These are phyloP conservation scores for Aaosphaeria pasadenensis DNA, from an alignment of 2,329 filamentous ascomycete species.

Conservation along the genomic window DNA sequence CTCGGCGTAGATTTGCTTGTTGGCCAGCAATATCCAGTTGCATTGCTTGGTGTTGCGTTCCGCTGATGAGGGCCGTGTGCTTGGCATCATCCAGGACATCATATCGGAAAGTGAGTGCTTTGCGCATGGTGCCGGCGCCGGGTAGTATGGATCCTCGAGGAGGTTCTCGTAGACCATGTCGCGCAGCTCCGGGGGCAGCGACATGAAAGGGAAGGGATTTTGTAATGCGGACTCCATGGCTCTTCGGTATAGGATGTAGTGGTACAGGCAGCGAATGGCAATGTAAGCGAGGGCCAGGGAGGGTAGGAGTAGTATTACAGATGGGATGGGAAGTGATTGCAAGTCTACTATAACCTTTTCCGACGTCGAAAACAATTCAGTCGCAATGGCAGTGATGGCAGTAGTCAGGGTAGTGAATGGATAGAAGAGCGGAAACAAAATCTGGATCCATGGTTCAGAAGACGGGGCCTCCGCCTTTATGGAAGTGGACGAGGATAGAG, in stretches of 20 bases:
- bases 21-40: constrained; percentile 28
- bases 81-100: constrained; percentile 17
- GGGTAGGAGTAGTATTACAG: too few species aligned
- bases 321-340: too few species aligned
- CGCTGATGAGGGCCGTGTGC: not conserved
- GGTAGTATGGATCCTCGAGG: constrained; percentile 30
- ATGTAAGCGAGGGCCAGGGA: not conserved
- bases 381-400: too few species aligned
- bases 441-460: too few species aligned
- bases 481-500: too few species aligned
- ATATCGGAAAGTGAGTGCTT: not conserved
- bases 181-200: constrained; percentile 29
- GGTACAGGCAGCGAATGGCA: not conserved
- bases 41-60: not conserved
- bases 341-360: too few species aligned
- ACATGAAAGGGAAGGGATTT: constrained; percentile 25
- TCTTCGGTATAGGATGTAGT: not conserved
- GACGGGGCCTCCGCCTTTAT: too few species aligned
- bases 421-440: too few species aligned
- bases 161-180: constrained; percentile 31
- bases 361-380: too few species aligned
- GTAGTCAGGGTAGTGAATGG: too few species aligned
- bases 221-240: constrained; percentile 16
- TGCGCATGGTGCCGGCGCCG: constrained; percentile 6
- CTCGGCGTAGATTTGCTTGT: constrained; percentile 31